Evolutionary conservation across 73 alveolate genomes (phyloP), one percentile per base, ranked within the genome.

Genomic region (Paramecium caudatum): DNA sequence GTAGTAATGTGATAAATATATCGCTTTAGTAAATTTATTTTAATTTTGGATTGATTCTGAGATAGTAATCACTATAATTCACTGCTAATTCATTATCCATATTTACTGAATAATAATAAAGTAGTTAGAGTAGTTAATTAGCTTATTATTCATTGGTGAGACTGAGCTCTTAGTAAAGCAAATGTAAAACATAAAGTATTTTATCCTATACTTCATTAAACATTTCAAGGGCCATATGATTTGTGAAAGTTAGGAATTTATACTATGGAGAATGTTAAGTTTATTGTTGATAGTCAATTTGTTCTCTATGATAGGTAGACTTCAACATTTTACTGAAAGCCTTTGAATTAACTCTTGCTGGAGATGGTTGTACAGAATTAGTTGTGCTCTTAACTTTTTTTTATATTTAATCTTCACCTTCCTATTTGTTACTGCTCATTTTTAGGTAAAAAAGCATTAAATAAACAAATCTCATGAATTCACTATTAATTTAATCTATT

Each of bases 181-280:
- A 17, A 63, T 86, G 82, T 12, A 86, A 17, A 37, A 86, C 80
- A 30, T 78, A 62, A 13, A 86, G 65, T 37, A 86, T 86, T 50
- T 78, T 86, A 12, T 62, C 84, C 43, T 78, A 46, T 33, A 62
- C 43, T 37, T 86, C 93, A 63, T 41, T 49, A 41, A 86, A 86
- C 84, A 62, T 86, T 25, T 86, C 93, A 21, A 86, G 36, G n/a
- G 82, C 65, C 90, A 86, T 78, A 30, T 86, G 90, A 45, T 74
- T 41, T 4, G 55, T 45, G 55, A 74, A 74, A 27, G 17, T 27
- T 41, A 74, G 21, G 32, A 27, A 37, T 25, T 86, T 41, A 10
- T 55, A 21, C 10, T 49, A 47, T 23, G 61, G 30, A 41, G 25
- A 36, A 27, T 62, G 9, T 63, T 86, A 65, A 10, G 39, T 3